phyloP scores from a whole-genome alignment of 176 grass and related monocot species.

The Rhynchospora breviuscula region DNA sequence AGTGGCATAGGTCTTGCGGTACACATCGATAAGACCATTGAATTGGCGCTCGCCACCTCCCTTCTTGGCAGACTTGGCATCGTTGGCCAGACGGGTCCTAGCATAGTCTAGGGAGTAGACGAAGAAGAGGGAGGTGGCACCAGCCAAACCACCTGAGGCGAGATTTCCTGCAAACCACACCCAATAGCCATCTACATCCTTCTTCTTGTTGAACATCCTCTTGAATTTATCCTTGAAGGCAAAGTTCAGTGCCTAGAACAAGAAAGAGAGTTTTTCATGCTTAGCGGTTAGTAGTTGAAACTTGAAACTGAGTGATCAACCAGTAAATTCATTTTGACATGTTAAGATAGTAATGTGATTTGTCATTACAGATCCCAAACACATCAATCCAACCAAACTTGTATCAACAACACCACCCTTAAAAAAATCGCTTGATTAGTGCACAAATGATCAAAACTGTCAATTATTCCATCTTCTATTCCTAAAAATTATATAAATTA shows the following conservation, averaged over 20 bases:
- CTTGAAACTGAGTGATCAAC: background rate
- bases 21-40: constrained; percentile 89
- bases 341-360: background rate
- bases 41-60: constrained; percentile 93
- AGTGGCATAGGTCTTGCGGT: constrained; percentile 67
- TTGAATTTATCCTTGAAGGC: constrained; percentile 99
- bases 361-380: background rate
- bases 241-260: constrained; percentile 77
- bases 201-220: constrained; percentile 93
- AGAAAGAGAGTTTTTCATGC: background rate
- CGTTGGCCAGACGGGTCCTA: constrained; percentile 81
- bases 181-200: constrained; percentile 92
- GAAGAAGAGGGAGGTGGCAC: constrained; percentile 83
- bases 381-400: background rate
- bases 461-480: background rate
- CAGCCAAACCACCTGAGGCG: constrained; percentile 84
- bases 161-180: constrained; percentile 93
- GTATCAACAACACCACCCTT: background rate
- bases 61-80: constrained; percentile 70
- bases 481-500: too few species aligned
- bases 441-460: background rate
- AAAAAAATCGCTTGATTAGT: background rate
- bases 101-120: constrained; percentile 93
- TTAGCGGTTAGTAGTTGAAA: background rate
- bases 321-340: background rate